Base-by-base conservation (phyloP, 495 filamentous ascomycete genomes). In the Penicillium turbatum region DNA sequence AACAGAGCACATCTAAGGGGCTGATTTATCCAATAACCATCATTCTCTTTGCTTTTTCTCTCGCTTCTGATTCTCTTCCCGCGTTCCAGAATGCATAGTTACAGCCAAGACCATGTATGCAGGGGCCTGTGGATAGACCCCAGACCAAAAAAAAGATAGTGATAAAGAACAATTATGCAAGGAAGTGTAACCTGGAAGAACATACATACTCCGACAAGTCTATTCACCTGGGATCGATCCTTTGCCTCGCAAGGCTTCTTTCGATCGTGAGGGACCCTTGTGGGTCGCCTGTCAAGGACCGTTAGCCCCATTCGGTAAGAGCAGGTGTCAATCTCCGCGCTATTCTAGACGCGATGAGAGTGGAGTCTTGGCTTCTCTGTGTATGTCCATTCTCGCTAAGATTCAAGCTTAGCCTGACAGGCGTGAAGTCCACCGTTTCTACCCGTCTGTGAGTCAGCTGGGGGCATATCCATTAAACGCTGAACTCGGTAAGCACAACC, bases 401-500 rank as follows among this genome's bases (percentile, higher is more conserved):
- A 29, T 29, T 37, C 32, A 36, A 36, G 39, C 30, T 52, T 40
- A 31, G 49, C 43, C 48, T 53, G 56, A 50, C 56, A 53, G 45
- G 51, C 49, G 49, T n/a, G 49, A 51, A 35, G 49, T 43, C 56
- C 42, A 47, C 49, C 63, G 60, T 54, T 63, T 52, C 56, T 48
- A 63, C 57, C 60, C 60, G 59, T 17, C 48, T 35, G 46, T 48
- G 47, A 57, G 55, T 59, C 53, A 62, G 59, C 60, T 53, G 57
- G 56, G 37, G 4, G 21, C 21, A 32, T 29, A 37, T 2, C 12
- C 10, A 45, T 40, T 39, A 44, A 46, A 48, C 45, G 44, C 34
- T 55, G 41, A 60, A 58, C 53, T 61, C 52, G 61, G 63, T 57
- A 54, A 63, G 43, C 49, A 31, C 60, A 63, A 54, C 63, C 63